These are phyloP conservation scores for Amanita rubescens DNA, from an alignment of 768 basidiomycete genomes.

Conservation along the genomic window DNA sequence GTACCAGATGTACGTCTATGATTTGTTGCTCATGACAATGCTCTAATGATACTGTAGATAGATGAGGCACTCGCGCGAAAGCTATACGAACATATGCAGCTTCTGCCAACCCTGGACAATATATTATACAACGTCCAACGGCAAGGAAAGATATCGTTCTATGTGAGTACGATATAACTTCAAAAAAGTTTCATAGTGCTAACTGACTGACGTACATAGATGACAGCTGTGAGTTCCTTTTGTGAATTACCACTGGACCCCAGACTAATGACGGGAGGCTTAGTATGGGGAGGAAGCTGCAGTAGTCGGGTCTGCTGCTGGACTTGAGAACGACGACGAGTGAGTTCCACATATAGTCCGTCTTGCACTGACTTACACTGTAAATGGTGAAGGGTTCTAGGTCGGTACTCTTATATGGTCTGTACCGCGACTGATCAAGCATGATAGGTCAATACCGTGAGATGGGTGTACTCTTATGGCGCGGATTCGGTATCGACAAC, in stretches of 20 bases:
- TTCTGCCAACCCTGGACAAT: slow-evolving; percentile 80
- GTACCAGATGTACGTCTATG: slow-evolving; percentile 59
- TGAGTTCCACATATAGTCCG: slow-evolving; percentile 28
- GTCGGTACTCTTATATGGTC: slow-evolving; percentile 26
- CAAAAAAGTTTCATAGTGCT: not conserved
- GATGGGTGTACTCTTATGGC: slow-evolving; percentile 86
- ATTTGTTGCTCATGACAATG: not conserved
- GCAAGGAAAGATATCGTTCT: slow-evolving; percentile 90
- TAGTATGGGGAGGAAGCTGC: slow-evolving; percentile 91
- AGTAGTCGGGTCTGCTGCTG: slow-evolving; percentile 84
- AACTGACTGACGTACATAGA: slow-evolving; percentile 39
- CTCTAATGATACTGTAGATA: slow-evolving; percentile 36
- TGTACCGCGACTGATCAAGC: slow-evolving; percentile 4
- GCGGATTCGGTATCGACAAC: slow-evolving; percentile 71
- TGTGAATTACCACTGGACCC: not conserved
- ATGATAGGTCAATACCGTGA: slow-evolving; percentile 81
- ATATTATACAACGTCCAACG: slow-evolving; percentile 88
- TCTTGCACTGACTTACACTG: not conserved
- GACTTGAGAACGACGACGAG: slow-evolving; percentile 79
- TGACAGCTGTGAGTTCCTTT: slow-evolving; percentile 73
- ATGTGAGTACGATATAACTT: slow-evolving; percentile 40
- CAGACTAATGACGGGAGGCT: slow-evolving; percentile 6
- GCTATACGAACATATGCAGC: slow-evolving; percentile 75
- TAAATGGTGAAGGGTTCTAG: slow-evolving; percentile 53
- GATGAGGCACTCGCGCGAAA: slow-evolving; percentile 59